phyloP scores from a whole-genome alignment of 2,329 filamentous ascomycete genomes.

The Phaeoacremonium minimum region DNA sequence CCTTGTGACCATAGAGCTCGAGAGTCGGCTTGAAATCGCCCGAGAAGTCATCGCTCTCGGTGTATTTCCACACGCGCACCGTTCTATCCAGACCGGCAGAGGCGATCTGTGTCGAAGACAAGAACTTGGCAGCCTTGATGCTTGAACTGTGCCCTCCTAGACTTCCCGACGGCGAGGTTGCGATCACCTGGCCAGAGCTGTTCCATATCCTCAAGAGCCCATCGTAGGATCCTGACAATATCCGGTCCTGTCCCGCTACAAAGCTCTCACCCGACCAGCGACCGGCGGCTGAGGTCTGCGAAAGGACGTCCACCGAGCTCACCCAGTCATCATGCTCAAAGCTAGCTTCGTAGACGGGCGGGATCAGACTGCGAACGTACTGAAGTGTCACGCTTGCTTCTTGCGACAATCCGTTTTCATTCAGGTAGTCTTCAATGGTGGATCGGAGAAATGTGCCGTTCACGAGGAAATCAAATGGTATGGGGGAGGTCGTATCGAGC shows the following conservation, averaged over 20 bases:
- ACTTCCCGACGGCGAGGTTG: constrained; percentile 63
- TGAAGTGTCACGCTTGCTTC: constrained; percentile 86
- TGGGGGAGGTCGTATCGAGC: constrained; percentile 59
- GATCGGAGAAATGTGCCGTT: constrained; percentile 89
- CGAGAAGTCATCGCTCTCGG: constrained; percentile 58
- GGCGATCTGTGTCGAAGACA: constrained; percentile 73
- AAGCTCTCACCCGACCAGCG: constrained; percentile 47
- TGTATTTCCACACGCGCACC: constrained; percentile 86
- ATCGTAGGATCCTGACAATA: constrained; percentile 93
- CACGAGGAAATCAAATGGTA: constrained; percentile 91
- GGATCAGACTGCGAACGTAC: constrained; percentile 88
- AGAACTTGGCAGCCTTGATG: constrained; percentile 78
- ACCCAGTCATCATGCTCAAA: constrained; percentile 99
- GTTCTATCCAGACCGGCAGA: constrained; percentile 83
- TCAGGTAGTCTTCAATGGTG: constrained; percentile 86
- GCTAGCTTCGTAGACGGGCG: constrained; percentile 82
- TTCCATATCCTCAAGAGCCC: constrained; percentile 88
- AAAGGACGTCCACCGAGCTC: constrained; percentile 78
- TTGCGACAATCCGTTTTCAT: constrained; percentile 77
- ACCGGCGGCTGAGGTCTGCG: constrained; percentile 57
- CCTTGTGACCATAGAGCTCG: constrained; percentile 51
- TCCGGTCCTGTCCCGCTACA: constrained; percentile 58
- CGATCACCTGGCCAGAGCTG: constrained; percentile 77
- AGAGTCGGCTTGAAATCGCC: constrained; percentile 66
- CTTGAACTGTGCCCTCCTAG: constrained; percentile 72